Evolutionary conservation across 805 yeast species (phyloP).

Genomic region (Torulaspora franciscae): DNA sequence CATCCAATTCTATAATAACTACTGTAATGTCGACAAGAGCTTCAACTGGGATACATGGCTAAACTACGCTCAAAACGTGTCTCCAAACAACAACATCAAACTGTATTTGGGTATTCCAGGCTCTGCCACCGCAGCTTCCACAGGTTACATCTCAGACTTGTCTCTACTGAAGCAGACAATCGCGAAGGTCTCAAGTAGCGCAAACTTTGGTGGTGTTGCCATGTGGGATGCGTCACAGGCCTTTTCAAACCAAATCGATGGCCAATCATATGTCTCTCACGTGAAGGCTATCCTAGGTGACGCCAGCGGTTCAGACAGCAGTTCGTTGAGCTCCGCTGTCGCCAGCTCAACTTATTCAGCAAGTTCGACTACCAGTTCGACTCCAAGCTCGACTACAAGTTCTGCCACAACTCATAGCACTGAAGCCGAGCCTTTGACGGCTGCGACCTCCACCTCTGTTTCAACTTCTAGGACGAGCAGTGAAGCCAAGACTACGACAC

Average conservation of each 20-base stretch:
- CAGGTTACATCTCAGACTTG: conserved; percentile 53
- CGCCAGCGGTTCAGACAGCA: conserved; percentile 17
- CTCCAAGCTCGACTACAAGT: not conserved
- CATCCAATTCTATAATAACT: conserved; percentile 86
- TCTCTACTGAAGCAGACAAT: conserved; percentile 42
- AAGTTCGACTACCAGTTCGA: not conserved
- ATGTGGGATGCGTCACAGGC: conserved; percentile 90
- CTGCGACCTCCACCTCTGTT: no score
- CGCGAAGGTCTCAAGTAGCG: conserved; percentile 66
- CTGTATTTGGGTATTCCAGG: conserved; percentile 76
- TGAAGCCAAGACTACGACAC: not conserved
- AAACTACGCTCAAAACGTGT: conserved; percentile 48
- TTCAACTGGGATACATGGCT: conserved; percentile 78
- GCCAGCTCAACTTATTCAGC: conserved; percentile 4
- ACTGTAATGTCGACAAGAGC: conserved; percentile 50
- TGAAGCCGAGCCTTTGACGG: no score
- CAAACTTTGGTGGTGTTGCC: conserved; percentile 79
- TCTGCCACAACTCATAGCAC: no score
- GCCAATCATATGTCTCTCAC: conserved; percentile 40
- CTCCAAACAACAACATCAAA: conserved; percentile 67
- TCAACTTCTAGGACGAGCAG: not conserved
- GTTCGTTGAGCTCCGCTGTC: conserved; percentile 11
- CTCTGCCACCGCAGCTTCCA: conserved; percentile 51
- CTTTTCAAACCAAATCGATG: conserved; percentile 43
- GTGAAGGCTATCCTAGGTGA: conserved; percentile 42